Percentiles rank a stretch among this genome's conserved stretches.
Conservation (phyloP, 2,329 filamentous ascomycete species). For the Geosmithia flava region DNA sequence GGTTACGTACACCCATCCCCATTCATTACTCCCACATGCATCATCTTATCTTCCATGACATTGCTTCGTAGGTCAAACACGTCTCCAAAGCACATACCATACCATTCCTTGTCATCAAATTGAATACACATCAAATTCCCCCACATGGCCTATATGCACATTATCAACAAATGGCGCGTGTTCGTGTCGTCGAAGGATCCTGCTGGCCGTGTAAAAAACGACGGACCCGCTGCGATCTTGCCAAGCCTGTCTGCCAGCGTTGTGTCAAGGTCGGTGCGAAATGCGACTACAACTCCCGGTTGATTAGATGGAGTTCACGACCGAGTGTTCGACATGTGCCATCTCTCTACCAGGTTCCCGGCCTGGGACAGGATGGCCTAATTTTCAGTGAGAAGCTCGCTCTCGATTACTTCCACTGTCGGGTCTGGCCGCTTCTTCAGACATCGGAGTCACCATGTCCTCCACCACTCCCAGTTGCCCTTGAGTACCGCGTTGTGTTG, state of each 20-base stretch:
- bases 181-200: constrained; percentile 16
- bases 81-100: background rate
- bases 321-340: constrained; percentile 16
- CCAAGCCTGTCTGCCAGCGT: constrained; percentile 10
- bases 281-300: constrained; percentile 20
- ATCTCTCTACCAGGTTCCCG: constrained; percentile 12
- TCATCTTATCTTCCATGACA: background rate
- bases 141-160: background rate
- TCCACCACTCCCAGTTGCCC: constrained; percentile 14
- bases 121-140: background rate
- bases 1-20: too few relatives aligned
- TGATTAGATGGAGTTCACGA: constrained; percentile 27
- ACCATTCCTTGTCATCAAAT: background rate
- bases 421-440: constrained; percentile 18
- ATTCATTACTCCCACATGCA: background rate
- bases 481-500: constrained; percentile 18
- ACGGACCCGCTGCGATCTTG: constrained; percentile 16
- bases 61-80: background rate
- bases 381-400: constrained; percentile 16
- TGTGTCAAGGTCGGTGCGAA: constrained; percentile 8
- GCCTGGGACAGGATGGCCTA: constrained; percentile 4
- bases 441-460: constrained; percentile 15
- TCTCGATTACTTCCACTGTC: constrained; percentile 18
- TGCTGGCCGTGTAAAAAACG: constrained; percentile 12
- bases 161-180: constrained; percentile 4